Evolutionary conservation across 495 filamentous ascomycete species (phyloP), one percentile per base, ranked within the genome.

Genomic region (Cladorrhinum samala): DNA sequence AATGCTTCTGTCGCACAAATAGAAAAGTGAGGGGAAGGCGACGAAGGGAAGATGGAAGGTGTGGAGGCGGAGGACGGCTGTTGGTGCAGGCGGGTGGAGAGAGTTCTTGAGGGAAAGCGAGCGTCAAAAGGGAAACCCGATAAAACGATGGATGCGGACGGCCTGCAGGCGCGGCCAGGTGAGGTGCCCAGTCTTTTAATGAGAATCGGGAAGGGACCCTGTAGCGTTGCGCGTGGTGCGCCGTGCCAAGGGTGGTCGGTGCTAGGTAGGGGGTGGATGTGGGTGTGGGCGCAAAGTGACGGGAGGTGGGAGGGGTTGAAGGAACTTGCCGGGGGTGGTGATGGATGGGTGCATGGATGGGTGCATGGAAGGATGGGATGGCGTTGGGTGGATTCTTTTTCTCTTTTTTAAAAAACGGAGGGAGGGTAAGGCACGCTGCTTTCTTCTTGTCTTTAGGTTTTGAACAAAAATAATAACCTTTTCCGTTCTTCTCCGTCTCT

Each of bases 41-140:
- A 43, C 2, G 27, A 38, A 20, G 13, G 16, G 49, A 50, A 37
- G 54, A 33, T 39, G 37, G 18, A 43, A 18, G 18, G 40, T n/a
- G n/a, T n/a, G n/a, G n/a, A n/a, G n/a, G n/a, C 33, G 13, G 45
- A 11, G 23, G 27, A 36, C 38, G 21, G 3, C 25, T 27, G 44
- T 41, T 27, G 44, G 45, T 42, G 41, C 50, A 19, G 19, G 30
- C 21, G 41, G 46, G 19, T 41, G 23, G 27, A 46, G 41, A 37
- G 21, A 13, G 17, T 39, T 21, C 41, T 54, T 41, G 41, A 39
- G 52, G 50, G 46, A 38, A 53, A 42, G 52, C 36, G 53, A 49
- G 47, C 44, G 50, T 60, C 60, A 58, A 63, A 66, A 63, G 57
- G 60, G 60, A 60, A 66, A 66, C 40, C 58, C 51, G 55, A 57